Evolutionary conservation across 2,329 filamentous ascomycete genomes (phyloP).

Genomic region (Trichoderma polysporum): DNA sequence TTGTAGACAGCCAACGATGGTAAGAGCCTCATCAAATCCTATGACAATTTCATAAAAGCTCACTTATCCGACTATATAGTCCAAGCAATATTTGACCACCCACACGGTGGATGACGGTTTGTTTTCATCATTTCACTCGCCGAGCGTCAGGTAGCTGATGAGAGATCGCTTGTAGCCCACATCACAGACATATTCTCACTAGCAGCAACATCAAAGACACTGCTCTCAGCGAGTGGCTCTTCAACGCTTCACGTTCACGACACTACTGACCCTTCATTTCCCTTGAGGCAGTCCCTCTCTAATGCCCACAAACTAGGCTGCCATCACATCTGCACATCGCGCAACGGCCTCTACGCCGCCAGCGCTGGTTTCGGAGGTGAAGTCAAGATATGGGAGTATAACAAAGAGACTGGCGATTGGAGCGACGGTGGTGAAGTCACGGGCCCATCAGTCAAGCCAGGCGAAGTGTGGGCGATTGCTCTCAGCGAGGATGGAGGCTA

Average conservation of each 20-base stretch:
- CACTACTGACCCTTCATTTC: slow-evolving; percentile 68
- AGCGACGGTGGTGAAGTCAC: slow-evolving; percentile 42
- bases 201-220: slow-evolving; percentile 68
- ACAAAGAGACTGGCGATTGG: slow-evolving; percentile 58
- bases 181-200: slow-evolving; percentile 81
- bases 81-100: slow-evolving; percentile 95
- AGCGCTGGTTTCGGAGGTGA: slow-evolving; percentile 89
- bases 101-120: slow-evolving; percentile 85
- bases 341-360: slow-evolving; percentile 69
- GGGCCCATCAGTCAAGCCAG: slow-evolving; percentile 53
- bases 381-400: slow-evolving; percentile 74
- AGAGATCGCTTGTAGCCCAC: slow-evolving; percentile 59
- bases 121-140: slow-evolving; percentile 29
- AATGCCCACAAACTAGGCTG: slow-evolving; percentile 84
- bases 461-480: slow-evolving; percentile 83
- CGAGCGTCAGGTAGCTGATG: slow-evolving; percentile 27
- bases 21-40: slow-evolving; percentile 19
- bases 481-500: slow-evolving; percentile 81
- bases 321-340: slow-evolving; percentile 78
- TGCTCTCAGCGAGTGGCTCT: slow-evolving; percentile 83
- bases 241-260: slow-evolving; percentile 80
- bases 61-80: slow-evolving; percentile 53
- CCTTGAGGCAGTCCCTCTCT: slow-evolving; percentile 75
- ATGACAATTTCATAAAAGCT: not conserved
- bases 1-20: slow-evolving; percentile 27